Evolutionary conservation across 345 rosid species (phyloP).

Genomic region (Luvunga scandens): DNA sequence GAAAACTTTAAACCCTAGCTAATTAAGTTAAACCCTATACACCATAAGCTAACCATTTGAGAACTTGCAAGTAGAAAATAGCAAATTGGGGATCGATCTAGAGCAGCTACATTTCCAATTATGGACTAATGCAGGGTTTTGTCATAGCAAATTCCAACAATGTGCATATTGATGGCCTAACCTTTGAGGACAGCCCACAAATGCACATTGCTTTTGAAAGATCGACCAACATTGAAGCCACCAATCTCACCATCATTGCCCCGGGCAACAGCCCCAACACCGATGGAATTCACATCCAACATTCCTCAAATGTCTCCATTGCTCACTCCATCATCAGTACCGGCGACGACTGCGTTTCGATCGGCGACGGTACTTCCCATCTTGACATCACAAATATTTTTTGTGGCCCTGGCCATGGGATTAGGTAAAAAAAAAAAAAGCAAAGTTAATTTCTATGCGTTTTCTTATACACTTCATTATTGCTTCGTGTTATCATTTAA

Average conservation of each 20-base stretch:
- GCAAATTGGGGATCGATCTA: too few species aligned
- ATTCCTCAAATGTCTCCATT: conserved; percentile 23
- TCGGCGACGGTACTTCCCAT: conserved; percentile 37
- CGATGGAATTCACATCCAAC: conserved; percentile 56
- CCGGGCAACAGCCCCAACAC: conserved; percentile 51
- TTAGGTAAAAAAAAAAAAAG: conserved; percentile 30
- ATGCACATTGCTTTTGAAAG: conserved; percentile 40
- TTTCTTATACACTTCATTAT: too few species aligned
- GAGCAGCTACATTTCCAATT: not conserved
- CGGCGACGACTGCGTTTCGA: conserved; percentile 58
- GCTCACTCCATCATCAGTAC: conserved; percentile 27
- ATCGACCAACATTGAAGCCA: conserved; percentile 18
- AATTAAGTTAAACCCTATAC: not conserved
- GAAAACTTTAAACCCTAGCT: too few species aligned
- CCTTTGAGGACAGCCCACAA: conserved; percentile 42
- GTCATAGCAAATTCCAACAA: conserved; percentile 30
- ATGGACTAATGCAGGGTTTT: conserved; percentile 22
- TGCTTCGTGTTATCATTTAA: not conserved
- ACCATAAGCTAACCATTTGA: too few species aligned
- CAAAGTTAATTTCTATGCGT: too few species aligned
- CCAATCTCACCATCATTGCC: conserved; percentile 34
- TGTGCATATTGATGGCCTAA: conserved; percentile 30
- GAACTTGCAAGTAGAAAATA: too few species aligned
- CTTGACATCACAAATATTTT: conserved; percentile 25
- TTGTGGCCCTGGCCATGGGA: conserved; percentile 65